These are phyloP conservation scores for Skeletonema costatum DNA, from an alignment of 108 stramenopile genomes.

Conservation along the genomic window DNA sequence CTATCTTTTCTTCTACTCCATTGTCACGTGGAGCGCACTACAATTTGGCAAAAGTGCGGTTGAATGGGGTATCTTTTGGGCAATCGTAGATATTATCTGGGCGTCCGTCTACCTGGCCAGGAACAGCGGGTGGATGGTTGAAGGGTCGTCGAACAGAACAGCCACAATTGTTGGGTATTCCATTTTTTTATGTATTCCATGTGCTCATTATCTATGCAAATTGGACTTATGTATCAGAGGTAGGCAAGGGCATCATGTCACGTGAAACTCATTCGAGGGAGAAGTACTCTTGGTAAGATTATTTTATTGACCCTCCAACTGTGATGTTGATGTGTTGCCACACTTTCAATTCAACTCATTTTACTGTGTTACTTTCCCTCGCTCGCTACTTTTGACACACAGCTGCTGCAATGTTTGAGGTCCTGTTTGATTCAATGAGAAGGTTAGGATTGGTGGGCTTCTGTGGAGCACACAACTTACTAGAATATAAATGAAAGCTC, in stretches of 20 bases:
- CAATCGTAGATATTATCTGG: neutral
- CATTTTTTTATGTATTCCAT: neutral
- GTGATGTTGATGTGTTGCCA: no score
- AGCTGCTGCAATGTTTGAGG: neutral
- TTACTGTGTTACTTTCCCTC: neutral
- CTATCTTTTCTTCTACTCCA: conserved; percentile 3
- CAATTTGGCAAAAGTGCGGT: conserved; percentile 1
- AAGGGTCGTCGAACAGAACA: neutral
- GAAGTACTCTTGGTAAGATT: conserved; percentile 12
- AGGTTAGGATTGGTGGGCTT: no score
- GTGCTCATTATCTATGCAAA: neutral
- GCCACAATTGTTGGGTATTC: neutral
- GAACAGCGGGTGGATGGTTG: neutral
- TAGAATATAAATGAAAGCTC: no score
- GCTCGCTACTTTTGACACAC: no score
- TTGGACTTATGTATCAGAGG: conserved; percentile 4
- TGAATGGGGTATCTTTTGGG: neutral
- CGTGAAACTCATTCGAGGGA: conserved; percentile 3
- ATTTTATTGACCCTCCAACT: no score
- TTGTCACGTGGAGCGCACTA: conserved; percentile 14
- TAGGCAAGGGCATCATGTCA: conserved; percentile 9
- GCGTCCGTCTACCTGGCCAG: neutral
- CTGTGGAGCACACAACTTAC: no score
- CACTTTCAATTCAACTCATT: neutral
- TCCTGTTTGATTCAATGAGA: neutral